Percentiles rank a stretch among this genome's conserved stretches.
Conservation (phyloP, 176 grass and related monocot genomes). For the Avena sativa region DNA sequence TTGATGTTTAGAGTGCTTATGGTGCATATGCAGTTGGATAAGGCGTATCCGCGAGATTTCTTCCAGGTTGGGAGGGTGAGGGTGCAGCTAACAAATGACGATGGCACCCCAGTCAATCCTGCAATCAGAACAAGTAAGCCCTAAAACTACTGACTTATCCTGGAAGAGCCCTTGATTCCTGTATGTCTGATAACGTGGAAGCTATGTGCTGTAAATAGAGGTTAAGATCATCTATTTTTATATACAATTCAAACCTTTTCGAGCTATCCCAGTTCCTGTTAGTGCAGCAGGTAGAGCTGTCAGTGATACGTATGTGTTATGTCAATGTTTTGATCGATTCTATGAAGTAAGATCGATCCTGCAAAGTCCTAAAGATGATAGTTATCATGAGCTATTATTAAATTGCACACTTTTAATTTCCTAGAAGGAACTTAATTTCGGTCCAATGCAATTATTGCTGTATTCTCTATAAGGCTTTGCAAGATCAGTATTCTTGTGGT, state of each 20-base stretch:
- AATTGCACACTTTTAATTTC: neutral
- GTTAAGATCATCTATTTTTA: neutral
- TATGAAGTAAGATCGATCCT: neutral
- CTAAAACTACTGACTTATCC: neutral
- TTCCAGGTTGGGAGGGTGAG: slow-evolving; percentile 94
- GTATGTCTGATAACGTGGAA: neutral
- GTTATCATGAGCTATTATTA: neutral
- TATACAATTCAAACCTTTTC: neutral
- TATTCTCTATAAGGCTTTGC: neutral
- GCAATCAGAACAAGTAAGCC: slow-evolving; percentile 77
- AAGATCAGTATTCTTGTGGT: neutral
- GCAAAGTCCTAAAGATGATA: neutral
- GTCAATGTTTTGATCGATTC: slow-evolving; percentile 1
- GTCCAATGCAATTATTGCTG: neutral
- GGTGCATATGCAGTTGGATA: slow-evolving; percentile 64
- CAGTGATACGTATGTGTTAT: neutral
- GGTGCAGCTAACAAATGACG: slow-evolving; percentile 81
- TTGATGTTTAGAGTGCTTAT: slow-evolving; percentile 1
- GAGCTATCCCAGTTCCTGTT: neutral
- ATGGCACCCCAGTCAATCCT: slow-evolving; percentile 76
- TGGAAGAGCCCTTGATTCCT: slow-evolving; percentile 1
- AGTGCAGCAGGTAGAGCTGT: neutral
- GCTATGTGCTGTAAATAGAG: neutral
- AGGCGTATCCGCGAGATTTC: slow-evolving; percentile 96
- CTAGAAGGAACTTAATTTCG: slow-evolving; percentile 26